Percentiles rank a stretch among this genome's conserved stretches.
Evolutionary conservation across 805 yeast species (phyloP).

Genomic region (Pichia pseudocactophila): DNA sequence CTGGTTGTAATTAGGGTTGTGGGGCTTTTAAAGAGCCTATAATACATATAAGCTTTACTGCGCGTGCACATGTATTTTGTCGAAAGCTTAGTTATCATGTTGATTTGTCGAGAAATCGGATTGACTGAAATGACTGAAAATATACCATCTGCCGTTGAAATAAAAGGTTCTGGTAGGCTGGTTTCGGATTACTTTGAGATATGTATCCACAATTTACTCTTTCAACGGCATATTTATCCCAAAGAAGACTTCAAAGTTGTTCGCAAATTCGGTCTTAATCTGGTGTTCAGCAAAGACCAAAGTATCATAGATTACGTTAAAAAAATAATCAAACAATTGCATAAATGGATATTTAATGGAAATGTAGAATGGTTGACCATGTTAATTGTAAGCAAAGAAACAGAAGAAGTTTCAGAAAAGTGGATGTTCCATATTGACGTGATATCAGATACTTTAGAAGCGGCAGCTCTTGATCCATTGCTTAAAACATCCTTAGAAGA

Average conservation of each 20-base stretch:
- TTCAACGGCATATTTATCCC: conserved; percentile 86
- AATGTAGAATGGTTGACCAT: conserved; percentile 60
- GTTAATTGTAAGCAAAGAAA: conserved; percentile 60
- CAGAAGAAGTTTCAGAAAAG: conserved; percentile 63
- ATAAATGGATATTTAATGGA: conserved; percentile 65
- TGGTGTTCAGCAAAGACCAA: conserved; percentile 64
- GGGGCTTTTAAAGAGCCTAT: too few species aligned
- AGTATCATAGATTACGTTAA: conserved; percentile 66
- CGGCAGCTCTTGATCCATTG: conserved; percentile 14
- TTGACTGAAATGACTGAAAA: neutral
- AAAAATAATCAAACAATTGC: conserved; percentile 59
- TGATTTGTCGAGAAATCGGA: too few species aligned
- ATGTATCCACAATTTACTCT: conserved; percentile 70
- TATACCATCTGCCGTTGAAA: conserved; percentile 5
- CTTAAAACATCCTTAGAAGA: conserved; percentile 26
- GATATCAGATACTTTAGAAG: conserved; percentile 7
- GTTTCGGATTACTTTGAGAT: conserved; percentile 82
- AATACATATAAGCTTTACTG: too few species aligned
- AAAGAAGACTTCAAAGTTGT: conserved; percentile 74
- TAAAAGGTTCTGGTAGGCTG: conserved; percentile 70
- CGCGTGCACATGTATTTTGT: too few species aligned
- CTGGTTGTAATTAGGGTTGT: too few species aligned
- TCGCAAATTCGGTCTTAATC: conserved; percentile 67
- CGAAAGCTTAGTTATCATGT: too few species aligned
- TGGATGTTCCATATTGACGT: conserved; percentile 71